Base-by-base conservation (phyloP, 2,329 filamentous ascomycete species). In the Exophiala lecanii-corni region DNA sequence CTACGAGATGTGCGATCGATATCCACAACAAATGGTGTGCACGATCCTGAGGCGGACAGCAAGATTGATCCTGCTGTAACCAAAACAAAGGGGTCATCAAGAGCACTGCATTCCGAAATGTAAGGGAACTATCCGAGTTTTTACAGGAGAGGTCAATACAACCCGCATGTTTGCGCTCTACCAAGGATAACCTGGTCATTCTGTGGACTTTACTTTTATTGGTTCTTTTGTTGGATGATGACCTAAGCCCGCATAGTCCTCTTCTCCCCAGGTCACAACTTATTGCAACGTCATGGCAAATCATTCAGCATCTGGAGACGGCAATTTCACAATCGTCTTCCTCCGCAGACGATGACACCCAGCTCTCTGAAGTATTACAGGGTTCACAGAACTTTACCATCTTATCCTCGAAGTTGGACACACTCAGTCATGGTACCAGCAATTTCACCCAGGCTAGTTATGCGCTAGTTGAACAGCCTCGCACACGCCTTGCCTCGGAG, bases 191-290 rank as follows among this genome's bases (percentile, higher is more conserved):
- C 37, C 39, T 55, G 17, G 35, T 42, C 9, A 21, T 45, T 20
- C 28, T 51, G 3, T 55, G 53, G 53, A 46, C 40, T 9, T 16
- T 45, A 26, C 19, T 49, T 16, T 18, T 55, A 23, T 16, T 53
- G 13, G 35, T 39, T 12, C 21, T 53, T 2, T 30, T 26, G 9
- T 33, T 36, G n/a, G 44, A 55, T 20, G 44, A 49, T 28, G 47
- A 55, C 32, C 28, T 51, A 16, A 45, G 23, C n/a, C 43, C 43
- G 10, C 23, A 31, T 13, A 41, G 37, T 10, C 33, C 20, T 9
- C 36, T 20, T 12, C 13, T 34, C 15, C 33, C 49, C 9, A 32
- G 31, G 19, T 25, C 33, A 3, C 28, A 45, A 13, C 39, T 45
- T 4, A 40, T 44, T 37, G 17, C 13, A 2, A 38, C 39, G 15